Evolutionary conservation across 768 basidiomycete species (phyloP).

Genomic region (Auricularia auricula-judae): DNA sequence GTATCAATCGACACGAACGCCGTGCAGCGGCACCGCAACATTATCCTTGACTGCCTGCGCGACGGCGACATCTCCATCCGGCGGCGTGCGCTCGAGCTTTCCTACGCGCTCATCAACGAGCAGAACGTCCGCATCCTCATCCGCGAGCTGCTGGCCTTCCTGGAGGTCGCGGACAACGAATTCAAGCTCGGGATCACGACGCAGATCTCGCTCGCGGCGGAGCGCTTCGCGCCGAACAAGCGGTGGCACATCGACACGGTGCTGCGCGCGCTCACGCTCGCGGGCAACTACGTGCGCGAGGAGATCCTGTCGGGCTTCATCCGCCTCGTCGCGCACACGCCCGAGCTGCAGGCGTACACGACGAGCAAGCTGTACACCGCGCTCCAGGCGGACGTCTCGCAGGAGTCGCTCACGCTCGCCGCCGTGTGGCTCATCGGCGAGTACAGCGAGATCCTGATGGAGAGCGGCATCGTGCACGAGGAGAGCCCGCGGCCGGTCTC

Average conservation of each 20-base stretch:
- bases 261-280: slow-evolving; percentile 80
- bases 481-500: slow-evolving; percentile 54
- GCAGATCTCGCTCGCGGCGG: slow-evolving; percentile 90
- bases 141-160: slow-evolving; percentile 86
- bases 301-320: slow-evolving; percentile 94
- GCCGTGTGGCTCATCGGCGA: slow-evolving; percentile 96
- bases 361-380: slow-evolving; percentile 84
- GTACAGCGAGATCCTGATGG: slow-evolving; percentile 82
- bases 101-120: slow-evolving; percentile 95
- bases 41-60: slow-evolving; percentile 97
- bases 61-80: slow-evolving; percentile 99
- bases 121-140: slow-evolving; percentile 86
- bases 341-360: slow-evolving; percentile 92
- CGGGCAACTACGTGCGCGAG: slow-evolving; percentile 95
- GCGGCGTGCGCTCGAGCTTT: slow-evolving; percentile 89
- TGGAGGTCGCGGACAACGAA: slow-evolving; percentile 97
- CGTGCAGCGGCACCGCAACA: slow-evolving; percentile 95
- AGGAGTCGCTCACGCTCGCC: slow-evolving; percentile 87
- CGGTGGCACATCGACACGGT: slow-evolving; percentile 99
- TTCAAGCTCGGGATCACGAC: slow-evolving; percentile 98
- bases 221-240: slow-evolving; percentile 94
- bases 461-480: slow-evolving; percentile 72
- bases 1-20: slow-evolving; percentile 97
- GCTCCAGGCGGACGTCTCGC: slow-evolving; percentile 84
- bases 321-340: slow-evolving; percentile 90